Percentiles rank a stretch among this genome's conserved stretches.
Conservation (phyloP, 2,329 filamentous ascomycete genomes). For the Bipolaris gigantea region DNA sequence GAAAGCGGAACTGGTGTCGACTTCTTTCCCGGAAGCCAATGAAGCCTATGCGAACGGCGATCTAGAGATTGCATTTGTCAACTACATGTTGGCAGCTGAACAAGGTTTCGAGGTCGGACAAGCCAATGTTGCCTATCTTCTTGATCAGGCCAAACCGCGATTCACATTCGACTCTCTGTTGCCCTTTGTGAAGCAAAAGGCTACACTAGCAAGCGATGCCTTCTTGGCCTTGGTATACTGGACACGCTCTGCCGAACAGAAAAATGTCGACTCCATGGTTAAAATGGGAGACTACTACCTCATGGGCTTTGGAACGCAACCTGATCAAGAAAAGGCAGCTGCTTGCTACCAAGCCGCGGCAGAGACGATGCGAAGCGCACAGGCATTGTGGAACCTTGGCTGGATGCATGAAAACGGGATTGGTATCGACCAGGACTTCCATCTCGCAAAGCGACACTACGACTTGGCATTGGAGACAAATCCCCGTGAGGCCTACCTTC, state of each 20-base stretch:
- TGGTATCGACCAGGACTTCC: slow-evolving; percentile 90
- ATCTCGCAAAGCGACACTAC: slow-evolving; percentile 95
- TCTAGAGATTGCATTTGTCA: slow-evolving; percentile 75
- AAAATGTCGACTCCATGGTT: slow-evolving; percentile 89
- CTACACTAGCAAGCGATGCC: slow-evolving; percentile 58
- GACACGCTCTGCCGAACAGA: slow-evolving; percentile 90
- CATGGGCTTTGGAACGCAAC: slow-evolving; percentile 69
- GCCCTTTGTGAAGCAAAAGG: slow-evolving; percentile 48
- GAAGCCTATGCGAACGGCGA: slow-evolving; percentile 78
- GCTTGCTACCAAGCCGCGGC: slow-evolving; percentile 91
- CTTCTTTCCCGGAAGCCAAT: slow-evolving; percentile 81
- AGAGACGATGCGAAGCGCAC: slow-evolving; percentile 87
- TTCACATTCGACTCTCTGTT: slow-evolving; percentile 60
- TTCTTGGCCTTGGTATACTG: slow-evolving; percentile 84
- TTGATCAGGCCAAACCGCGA: slow-evolving; percentile 64
- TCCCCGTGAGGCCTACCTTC: slow-evolving; percentile 81
- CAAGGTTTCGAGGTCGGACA: slow-evolving; percentile 90
- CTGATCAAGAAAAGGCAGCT: slow-evolving; percentile 81
- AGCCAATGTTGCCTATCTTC: slow-evolving; percentile 83
- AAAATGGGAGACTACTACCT: slow-evolving; percentile 99
- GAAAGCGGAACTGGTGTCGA: slow-evolving; percentile 85
- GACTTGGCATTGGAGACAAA: slow-evolving; percentile 91
- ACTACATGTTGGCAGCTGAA: slow-evolving; percentile 85
- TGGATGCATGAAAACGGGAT: slow-evolving; percentile 99
- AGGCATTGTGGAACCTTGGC: slow-evolving; percentile 94